Conservation (phyloP, 306 rosid genomes). For the Cotoneaster glaucophyllus region DNA sequence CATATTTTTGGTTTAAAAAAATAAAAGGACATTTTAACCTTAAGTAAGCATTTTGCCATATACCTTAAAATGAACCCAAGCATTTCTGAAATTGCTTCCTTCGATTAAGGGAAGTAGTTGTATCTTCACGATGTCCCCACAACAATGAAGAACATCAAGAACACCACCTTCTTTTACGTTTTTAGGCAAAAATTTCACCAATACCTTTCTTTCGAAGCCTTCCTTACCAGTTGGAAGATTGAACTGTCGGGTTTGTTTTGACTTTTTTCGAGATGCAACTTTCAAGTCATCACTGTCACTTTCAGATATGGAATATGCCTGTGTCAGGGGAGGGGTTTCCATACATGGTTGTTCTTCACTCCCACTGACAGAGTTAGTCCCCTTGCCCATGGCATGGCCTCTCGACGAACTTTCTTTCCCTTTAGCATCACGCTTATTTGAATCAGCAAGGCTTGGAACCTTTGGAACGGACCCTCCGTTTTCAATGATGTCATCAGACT, state of each 20-base stretch:
- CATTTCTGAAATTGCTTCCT: slow-evolving; percentile 20
- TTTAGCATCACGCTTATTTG: background rate
- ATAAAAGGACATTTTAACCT: background rate
- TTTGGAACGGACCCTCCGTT: background rate
- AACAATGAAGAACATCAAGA: background rate
- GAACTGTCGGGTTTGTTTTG: background rate
- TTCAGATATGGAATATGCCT: background rate
- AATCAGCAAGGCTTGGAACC: background rate
- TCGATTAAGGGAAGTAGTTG: background rate
- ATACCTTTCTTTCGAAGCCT: slow-evolving; percentile 8
- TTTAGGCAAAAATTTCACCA: slow-evolving; percentile 11
- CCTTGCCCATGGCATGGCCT: background rate
- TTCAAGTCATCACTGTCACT: background rate
- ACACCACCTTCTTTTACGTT: background rate
- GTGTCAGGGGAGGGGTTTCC: background rate
- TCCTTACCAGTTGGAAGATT: background rate
- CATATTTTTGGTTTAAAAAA: background rate
- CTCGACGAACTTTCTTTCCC: background rate
- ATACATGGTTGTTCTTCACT: background rate
- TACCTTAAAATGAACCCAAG: slow-evolving; percentile 16
- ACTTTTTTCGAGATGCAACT: background rate
- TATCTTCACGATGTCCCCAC: background rate
- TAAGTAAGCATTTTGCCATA: background rate
- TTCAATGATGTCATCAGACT: background rate
- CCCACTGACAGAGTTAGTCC: background rate